A percentile compares a stretch with the other conserved stretches of the same genome.
Conservation (phyloP, 225 moss, liverwort and hornwort species). For the Takakia lepidozioides region DNA sequence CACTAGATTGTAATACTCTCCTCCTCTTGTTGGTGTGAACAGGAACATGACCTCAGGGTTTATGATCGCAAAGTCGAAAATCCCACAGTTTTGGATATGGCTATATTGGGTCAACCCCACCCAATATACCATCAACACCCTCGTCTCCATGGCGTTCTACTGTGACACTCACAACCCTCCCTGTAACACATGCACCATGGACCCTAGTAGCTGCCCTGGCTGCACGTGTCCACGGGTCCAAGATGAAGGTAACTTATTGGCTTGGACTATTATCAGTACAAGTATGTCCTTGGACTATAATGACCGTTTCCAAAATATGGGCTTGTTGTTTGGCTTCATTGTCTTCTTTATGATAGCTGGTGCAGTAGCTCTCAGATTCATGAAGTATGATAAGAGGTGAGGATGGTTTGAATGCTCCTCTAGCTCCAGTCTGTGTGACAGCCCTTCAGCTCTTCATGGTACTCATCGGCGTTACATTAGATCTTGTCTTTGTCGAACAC, state of each 20-base stretch:
- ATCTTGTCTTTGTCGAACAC: too few species aligned
- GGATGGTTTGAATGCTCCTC: too few species aligned
- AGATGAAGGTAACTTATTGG: conserved; percentile 43
- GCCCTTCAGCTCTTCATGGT: too few species aligned
- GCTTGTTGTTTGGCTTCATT: conserved; percentile 47
- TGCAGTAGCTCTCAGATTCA: conserved; percentile 59
- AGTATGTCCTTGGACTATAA: conserved; percentile 47
- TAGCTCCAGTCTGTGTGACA: too few species aligned
- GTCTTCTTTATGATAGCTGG: conserved; percentile 48
- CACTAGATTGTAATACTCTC: too few species aligned
- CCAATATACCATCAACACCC: conserved; percentile 59
- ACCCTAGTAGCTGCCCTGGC: conserved; percentile 42
- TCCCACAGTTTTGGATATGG: conserved; percentile 85
- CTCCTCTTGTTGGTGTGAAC: too few species aligned
- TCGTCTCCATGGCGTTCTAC: conserved; percentile 58
- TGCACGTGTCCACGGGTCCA: conserved; percentile 49
- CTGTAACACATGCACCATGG: conserved; percentile 37
- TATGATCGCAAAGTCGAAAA: conserved; percentile 69
- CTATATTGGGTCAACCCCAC: conserved; percentile 83
- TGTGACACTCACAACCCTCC: conserved; percentile 48
- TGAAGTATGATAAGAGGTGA: conserved; percentile 60
- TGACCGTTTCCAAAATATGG: conserved; percentile 40
- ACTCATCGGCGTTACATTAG: too few species aligned
- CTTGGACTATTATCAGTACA: conserved; percentile 35
- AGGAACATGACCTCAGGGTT: conserved; percentile 95